phyloP scores from a whole-genome alignment of 805 yeast genomes.

The Barnettozyma vustinii region DNA sequence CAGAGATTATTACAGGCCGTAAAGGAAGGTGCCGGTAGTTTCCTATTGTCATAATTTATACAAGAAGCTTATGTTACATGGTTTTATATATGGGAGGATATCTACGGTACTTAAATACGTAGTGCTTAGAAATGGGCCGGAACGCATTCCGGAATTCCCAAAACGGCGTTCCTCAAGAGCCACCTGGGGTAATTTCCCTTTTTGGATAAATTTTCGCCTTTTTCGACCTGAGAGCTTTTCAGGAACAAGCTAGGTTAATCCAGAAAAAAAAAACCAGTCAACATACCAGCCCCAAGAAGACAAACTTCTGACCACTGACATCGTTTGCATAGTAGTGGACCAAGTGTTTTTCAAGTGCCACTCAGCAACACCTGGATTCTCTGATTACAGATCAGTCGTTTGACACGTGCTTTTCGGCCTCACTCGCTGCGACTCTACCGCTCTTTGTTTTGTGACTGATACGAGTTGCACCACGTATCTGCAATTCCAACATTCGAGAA shows the following conservation, averaged over 20 bases:
- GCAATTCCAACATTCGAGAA: not conserved
- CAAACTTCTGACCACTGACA: not conserved
- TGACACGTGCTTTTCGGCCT: not conserved
- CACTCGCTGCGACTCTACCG: not conserved
- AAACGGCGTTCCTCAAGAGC: not conserved
- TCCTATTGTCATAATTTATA: conserved; percentile 52
- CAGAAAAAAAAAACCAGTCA: not conserved
- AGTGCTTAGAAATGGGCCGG: not conserved
- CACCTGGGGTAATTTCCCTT: not conserved
- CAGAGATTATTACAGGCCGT: conserved; percentile 63
- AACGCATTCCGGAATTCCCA: not conserved
- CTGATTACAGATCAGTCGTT: not conserved
- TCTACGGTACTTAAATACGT: not conserved
- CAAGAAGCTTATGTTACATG: not conserved
- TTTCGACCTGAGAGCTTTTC: not conserved
- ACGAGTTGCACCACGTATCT: not conserved
- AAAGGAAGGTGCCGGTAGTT: conserved; percentile 84
- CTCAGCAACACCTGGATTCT: not conserved
- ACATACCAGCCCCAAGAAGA: not conserved
- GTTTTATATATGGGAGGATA: too few species aligned
- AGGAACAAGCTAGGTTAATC: not conserved
- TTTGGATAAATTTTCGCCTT: not conserved
- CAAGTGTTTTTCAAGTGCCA: not conserved
- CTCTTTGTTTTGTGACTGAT: not conserved
- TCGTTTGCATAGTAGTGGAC: not conserved